phyloP scores from a whole-genome alignment of 2,329 filamentous ascomycete species.

The Fusarium domesticum region DNA sequence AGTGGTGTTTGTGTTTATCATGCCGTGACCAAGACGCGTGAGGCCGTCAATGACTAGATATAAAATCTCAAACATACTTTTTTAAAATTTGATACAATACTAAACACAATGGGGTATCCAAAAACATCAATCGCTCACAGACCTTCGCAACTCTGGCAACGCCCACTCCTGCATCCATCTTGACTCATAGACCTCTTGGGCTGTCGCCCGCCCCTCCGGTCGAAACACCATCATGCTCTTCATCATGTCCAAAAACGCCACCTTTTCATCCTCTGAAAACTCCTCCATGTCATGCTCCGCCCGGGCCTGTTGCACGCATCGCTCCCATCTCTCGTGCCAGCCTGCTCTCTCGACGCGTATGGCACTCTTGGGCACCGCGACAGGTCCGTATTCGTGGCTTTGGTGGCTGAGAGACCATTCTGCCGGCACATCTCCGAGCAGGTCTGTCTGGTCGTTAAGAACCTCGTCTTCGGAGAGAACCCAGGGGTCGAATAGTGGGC shows the following conservation, averaged over 20 bases:
- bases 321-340: conserved; percentile 18
- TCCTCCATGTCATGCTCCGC: conserved; percentile 14
- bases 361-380: conserved; percentile 5
- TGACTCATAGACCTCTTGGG: conserved; percentile 15
- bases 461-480: conserved; percentile 18
- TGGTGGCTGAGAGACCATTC: conserved; percentile 14
- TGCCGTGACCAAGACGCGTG: too few relatives aligned
- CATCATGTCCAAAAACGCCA: conserved; percentile 23
- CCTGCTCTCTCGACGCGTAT: conserved; percentile 1
- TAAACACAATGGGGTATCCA: background rate
- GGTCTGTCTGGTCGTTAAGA: conserved; percentile 18
- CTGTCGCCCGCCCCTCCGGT: conserved; percentile 12
- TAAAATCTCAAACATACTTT: background rate
- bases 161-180: conserved; percentile 23
- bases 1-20: too few relatives aligned
- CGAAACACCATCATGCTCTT: conserved; percentile 19
- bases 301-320: conserved; percentile 16
- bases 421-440: conserved; percentile 20
- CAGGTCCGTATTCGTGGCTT: conserved; percentile 14
- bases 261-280: conserved; percentile 17
- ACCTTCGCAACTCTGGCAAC: conserved; percentile 14
- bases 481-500: conserved; percentile 24
- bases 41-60: too few relatives aligned
- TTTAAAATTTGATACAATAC: background rate
- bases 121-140: background rate